These are phyloP conservation scores for Panus rudis DNA, from an alignment of 768 basidiomycete genomes.

Conservation along the genomic window DNA sequence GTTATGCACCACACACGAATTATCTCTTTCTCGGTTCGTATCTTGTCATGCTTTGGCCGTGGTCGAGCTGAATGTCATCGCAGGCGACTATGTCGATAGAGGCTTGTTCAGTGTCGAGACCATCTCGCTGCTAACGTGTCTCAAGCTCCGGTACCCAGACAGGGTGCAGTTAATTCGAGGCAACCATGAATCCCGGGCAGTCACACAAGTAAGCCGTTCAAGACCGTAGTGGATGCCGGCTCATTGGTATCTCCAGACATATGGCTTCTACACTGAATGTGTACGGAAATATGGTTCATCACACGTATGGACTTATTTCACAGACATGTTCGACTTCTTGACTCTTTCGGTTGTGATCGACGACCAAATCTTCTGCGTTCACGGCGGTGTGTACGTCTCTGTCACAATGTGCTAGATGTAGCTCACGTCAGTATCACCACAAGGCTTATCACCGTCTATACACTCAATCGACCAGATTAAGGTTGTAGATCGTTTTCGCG, in stretches of 20 bases:
- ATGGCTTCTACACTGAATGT: conserved; percentile 99
- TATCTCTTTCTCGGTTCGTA: conserved; percentile 91
- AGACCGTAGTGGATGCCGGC: neutral
- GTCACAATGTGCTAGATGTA: conserved; percentile 1
- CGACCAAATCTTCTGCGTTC: conserved; percentile 98
- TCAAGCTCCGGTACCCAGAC: conserved; percentile 95
- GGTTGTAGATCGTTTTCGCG: conserved; percentile 96
- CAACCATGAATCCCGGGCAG: conserved; percentile 96
- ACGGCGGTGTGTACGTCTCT: conserved; percentile 63
- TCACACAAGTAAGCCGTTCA: conserved; percentile 76
- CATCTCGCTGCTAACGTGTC: conserved; percentile 92
- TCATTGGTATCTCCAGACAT: conserved; percentile 57
- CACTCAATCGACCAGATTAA: conserved; percentile 99
- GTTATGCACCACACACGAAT: conserved; percentile 93
- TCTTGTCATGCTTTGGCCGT: neutral
- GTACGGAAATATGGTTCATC: conserved; percentile 94
- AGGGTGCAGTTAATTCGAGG: conserved; percentile 94
- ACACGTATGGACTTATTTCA: conserved; percentile 98
- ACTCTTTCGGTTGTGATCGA: conserved; percentile 98
- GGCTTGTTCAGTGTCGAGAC: conserved; percentile 98
- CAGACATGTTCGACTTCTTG: conserved; percentile 99
- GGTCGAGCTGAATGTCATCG: conserved; percentile 10
- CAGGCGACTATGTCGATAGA: conserved; percentile 98
- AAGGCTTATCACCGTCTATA: conserved; percentile 94
- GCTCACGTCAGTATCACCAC: conserved; percentile 3